These are phyloP conservation scores for Boletellus sp. DNA, from an alignment of 768 basidiomycete genomes.

Conservation along the genomic window DNA sequence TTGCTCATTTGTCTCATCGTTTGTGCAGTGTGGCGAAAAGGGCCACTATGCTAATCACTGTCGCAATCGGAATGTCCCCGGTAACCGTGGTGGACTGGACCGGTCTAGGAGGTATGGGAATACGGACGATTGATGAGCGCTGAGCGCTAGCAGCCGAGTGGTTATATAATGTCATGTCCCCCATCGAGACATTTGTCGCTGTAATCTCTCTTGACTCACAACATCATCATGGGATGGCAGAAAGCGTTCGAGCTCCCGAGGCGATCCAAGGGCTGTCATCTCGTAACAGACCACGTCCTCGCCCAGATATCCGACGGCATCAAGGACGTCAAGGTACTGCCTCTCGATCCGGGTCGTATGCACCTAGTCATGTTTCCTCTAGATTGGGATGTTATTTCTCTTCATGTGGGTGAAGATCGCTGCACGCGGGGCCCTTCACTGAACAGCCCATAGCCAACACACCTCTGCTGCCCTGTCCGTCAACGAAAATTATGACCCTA, in stretches of 20 bases:
- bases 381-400: constrained; percentile 86
- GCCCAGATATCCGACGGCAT: constrained; percentile 67
- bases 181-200: not conserved
- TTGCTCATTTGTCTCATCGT: constrained; percentile 3
- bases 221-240: constrained; percentile 77
- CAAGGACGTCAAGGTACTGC: constrained; percentile 55
- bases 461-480: constrained; percentile 76
- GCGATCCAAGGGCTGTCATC: constrained; percentile 66
- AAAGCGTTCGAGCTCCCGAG: constrained; percentile 67
- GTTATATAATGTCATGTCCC: not conserved
- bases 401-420: constrained; percentile 60
- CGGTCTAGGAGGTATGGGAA: constrained; percentile 35
- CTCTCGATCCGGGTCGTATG: not conserved
- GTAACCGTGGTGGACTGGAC: constrained; percentile 82
- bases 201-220: not conserved
- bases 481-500: constrained; percentile 87
- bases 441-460: constrained; percentile 54
- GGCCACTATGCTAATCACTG: constrained; percentile 97
- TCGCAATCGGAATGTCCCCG: constrained; percentile 85
- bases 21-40: constrained; percentile 74
- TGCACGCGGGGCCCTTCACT: constrained; percentile 3
- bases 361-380: not conserved
- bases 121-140: constrained; percentile 23
- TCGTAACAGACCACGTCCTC: constrained; percentile 76
- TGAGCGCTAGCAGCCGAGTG: not conserved